Evolutionary conservation across 164 flowering plant genomes (phyloP), one percentile per base, ranked within the genome.

Genomic region (Stephania japonica): DNA sequence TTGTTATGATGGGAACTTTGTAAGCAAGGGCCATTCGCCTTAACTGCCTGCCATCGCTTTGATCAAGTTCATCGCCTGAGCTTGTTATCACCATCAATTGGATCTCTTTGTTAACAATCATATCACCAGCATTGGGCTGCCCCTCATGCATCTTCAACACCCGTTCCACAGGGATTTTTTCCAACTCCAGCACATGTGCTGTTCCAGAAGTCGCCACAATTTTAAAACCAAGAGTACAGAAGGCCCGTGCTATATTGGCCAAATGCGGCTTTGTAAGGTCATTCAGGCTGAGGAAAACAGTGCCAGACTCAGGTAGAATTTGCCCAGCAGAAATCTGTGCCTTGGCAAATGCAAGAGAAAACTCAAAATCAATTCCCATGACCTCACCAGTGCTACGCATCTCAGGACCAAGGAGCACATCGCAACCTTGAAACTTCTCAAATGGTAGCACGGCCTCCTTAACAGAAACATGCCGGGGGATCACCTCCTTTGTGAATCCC

Each of bases 321-420:
- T 93, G 94, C n/a, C 98, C 98, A 13, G 98, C 92, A 16, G 99
- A 94, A 73, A 95, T 88, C 73, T 87, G 93, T 42, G 99, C 92
- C 80, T 89, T 91, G 56, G 99, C 96, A 81, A 93, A 93, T 63
- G 98, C 96, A 56, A 86, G 77, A 12, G 97, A 76, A 62, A 85
- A 88, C 38, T 83, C 84, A 74, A 68, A 85, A 79, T 85, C 87
- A 72, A 95, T 90, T 38, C 98, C 97, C 99, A 93, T 93, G 11
- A 93, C 98, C 81, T 95, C 99, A 62, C 98, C 98, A 13, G 99
- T 95, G 81, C 99, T 93, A 42, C 92, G 88, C 97, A 93, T 93
- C 83, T 95, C 98, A 21, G 98, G 99, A 16, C 99, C 97, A 41
- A 93, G 84, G 73, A 93, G 72, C 63, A 95, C 93, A 80, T 95